Conservation (phyloP, 768 basidiomycete genomes). For the Lactarius evosmus region DNA sequence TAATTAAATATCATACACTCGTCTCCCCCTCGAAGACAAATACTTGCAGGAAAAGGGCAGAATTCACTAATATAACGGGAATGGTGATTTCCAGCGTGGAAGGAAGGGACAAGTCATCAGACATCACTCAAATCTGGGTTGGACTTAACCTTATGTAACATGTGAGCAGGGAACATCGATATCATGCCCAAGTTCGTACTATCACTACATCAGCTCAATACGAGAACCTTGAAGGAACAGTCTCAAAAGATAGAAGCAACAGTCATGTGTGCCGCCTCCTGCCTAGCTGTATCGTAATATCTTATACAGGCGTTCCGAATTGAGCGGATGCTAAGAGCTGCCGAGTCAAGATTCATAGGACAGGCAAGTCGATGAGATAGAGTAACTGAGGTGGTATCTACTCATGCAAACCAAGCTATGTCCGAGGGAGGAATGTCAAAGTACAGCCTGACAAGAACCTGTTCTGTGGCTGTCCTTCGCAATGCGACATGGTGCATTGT, state of each 20-base stretch:
- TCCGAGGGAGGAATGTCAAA: background rate
- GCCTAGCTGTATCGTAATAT: background rate
- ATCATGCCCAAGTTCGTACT: background rate
- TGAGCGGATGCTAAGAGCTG: background rate
- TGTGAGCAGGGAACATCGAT: background rate
- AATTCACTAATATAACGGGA: background rate
- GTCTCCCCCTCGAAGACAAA: background rate
- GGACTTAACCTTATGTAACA: background rate
- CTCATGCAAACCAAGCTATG: background rate
- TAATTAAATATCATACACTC: background rate
- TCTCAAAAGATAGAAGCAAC: background rate
- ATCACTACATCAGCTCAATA: background rate
- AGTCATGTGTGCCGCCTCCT: background rate
- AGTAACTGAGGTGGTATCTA: background rate
- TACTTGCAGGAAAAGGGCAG: background rate
- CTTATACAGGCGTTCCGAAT: background rate
- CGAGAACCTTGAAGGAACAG: background rate
- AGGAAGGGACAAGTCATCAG: background rate
- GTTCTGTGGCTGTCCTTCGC: background rate
- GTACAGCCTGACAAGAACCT: background rate
- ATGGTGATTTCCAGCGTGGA: background rate
- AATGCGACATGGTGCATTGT: background rate
- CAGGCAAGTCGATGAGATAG: background rate
- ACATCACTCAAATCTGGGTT: background rate
- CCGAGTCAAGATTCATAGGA: background rate